Evolutionary conservation across 2,329 filamentous ascomycete genomes (phyloP).

Genomic region (Endoconidiophora laricicola): DNA sequence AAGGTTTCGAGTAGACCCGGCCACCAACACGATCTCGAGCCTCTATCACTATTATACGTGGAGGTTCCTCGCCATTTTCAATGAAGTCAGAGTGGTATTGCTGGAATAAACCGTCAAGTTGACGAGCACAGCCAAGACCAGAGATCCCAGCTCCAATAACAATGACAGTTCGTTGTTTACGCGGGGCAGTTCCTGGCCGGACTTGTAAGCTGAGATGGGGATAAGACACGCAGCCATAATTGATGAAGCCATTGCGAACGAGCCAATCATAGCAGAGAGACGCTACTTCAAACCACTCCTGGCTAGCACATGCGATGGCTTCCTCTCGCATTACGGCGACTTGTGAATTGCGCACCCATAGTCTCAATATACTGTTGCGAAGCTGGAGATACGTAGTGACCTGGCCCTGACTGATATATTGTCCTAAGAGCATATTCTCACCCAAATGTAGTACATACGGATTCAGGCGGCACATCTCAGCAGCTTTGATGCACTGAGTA

Average conservation of each 20-base stretch:
- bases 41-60: slow-evolving; percentile 67
- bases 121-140: slow-evolving; percentile 78
- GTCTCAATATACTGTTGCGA: slow-evolving; percentile 75
- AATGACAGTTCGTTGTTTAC: slow-evolving; percentile 55
- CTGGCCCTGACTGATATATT: slow-evolving; percentile 72
- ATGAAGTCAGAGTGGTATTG: slow-evolving; percentile 59
- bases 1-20: slow-evolving; percentile 70
- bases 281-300: slow-evolving; percentile 76
- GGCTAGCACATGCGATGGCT: slow-evolving; percentile 78
- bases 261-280: slow-evolving; percentile 88
- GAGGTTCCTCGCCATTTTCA: slow-evolving; percentile 48
- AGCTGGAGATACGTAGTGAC: slow-evolving; percentile 95
- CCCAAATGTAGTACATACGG: slow-evolving; percentile 75
- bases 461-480: slow-evolving; percentile 75
- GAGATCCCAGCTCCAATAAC: slow-evolving; percentile 91
- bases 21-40: slow-evolving; percentile 77
- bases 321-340: slow-evolving; percentile 68
- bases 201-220: slow-evolving; percentile 34
- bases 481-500: slow-evolving; percentile 77
- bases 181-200: slow-evolving; percentile 21
- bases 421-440: slow-evolving; percentile 65
- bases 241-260: slow-evolving; percentile 80
- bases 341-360: slow-evolving; percentile 80
- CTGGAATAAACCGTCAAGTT: slow-evolving; percentile 69
- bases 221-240: slow-evolving; percentile 62